Base-by-base conservation (phyloP, 805 yeast species). In the Kazachstania bromeliacearum region DNA sequence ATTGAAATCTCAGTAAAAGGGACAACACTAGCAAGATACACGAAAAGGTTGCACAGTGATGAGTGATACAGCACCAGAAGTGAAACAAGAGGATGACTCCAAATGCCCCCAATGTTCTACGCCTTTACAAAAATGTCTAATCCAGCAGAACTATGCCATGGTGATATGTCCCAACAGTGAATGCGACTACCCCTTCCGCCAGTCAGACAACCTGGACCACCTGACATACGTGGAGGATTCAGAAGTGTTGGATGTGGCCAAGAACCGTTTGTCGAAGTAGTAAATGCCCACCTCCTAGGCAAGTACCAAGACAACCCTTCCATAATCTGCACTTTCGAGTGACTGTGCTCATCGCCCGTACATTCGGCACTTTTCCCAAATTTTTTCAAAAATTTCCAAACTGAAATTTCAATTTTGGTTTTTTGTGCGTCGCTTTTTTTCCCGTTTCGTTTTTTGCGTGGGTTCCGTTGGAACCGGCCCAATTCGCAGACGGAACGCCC, bases 71-170 rank as follows among this genome's bases (percentile, higher is more conserved):
- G 17, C 22, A 2, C 13, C 16, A 12, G 14, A 19, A 4, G n/a
- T 12, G 9, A 10, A 14, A 13, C 4, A 10, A 20, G 31, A 16
- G 12, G 24, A 16, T 10, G 18, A 23, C 10, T 15, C 28, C 18
- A 31, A 24, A 13, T 57, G 62, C 33, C 62, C 62, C 3, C 46
- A 48, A 10, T 57, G 62, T 33, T 40, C 43, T 4, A 32, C 34
- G 1, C 18, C 28, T 12, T 39, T 57, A 21, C 52, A 48, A 21
- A 53, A 55, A 39, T 57, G 60, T 37, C 33, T 57, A 23, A 51
- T 57, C 4, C 61, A 56, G 33, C 60, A 55, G 30, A 56, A 56
- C 34, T 56, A 57, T 37, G 57, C 59, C 7, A 43, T 56, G 38
- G 48, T 55, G 12, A 44, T 56, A 26, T 57, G 62, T 37, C 48